phyloP scores from a whole-genome alignment of 805 yeast genomes.

The Candida methanosorbosa region DNA sequence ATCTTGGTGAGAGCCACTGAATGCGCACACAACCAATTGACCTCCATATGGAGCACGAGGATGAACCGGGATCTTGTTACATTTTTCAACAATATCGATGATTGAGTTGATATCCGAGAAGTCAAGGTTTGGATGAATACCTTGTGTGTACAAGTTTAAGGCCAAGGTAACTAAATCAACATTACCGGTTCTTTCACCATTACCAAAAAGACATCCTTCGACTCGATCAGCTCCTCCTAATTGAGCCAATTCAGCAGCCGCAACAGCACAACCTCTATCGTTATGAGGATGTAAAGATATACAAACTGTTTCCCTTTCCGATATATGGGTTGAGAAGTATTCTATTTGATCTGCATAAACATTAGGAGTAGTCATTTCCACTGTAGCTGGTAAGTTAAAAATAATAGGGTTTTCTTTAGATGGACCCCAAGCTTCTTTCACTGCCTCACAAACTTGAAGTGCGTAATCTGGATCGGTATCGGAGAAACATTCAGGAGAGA shows the following conservation, averaged over 20 bases:
- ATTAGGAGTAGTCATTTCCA: conserved; percentile 74
- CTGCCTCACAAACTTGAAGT: conserved; percentile 63
- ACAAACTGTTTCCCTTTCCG: conserved; percentile 62
- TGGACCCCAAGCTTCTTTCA: conserved; percentile 69
- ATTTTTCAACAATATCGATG: conserved; percentile 66
- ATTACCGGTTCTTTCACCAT: conserved; percentile 84
- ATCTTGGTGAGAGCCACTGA: conserved; percentile 82
- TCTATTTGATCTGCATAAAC: conserved; percentile 82
- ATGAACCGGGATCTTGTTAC: conserved; percentile 74
- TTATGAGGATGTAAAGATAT: conserved; percentile 78
- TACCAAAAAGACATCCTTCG: conserved; percentile 80
- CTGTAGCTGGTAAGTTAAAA: conserved; percentile 80
- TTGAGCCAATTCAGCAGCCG: conserved; percentile 76
- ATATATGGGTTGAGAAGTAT: conserved; percentile 51
- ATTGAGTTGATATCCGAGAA: conserved; percentile 58
- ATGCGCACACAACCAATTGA: conserved; percentile 74
- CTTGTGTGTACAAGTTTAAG: conserved; percentile 71
- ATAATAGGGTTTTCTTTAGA: conserved; percentile 56
- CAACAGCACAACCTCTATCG: conserved; percentile 85
- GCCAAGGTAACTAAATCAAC: conserved; percentile 77
- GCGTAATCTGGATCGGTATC: conserved; percentile 62
- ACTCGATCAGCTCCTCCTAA: conserved; percentile 85
- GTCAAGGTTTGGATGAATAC: conserved; percentile 62
- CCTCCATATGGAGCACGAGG: conserved; percentile 82
- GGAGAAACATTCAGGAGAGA: conserved; percentile 74